phyloP scores from a whole-genome alignment of 75 land plant genomes.

The Pinus albicaulis region DNA sequence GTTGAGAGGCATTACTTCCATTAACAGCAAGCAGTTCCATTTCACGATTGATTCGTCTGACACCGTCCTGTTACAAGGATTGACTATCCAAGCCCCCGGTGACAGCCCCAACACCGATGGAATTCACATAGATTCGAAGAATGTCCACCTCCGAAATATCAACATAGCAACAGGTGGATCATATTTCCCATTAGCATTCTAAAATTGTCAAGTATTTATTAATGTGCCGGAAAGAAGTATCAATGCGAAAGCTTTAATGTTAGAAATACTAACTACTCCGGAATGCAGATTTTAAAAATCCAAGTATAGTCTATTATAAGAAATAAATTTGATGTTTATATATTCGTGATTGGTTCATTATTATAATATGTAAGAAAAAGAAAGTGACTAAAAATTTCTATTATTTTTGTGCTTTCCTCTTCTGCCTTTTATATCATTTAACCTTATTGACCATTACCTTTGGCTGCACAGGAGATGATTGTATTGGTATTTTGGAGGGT shows the following conservation, averaged over 20 bases:
- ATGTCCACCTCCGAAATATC: slow-evolving; percentile 35
- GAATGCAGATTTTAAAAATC: no score
- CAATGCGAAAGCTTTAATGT: no score
- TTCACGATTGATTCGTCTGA: slow-evolving; percentile 36
- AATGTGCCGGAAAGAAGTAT: no score
- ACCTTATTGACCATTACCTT: background rate
- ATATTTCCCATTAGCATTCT: background rate
- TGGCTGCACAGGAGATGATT: slow-evolving; percentile 42
- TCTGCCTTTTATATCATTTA: no score
- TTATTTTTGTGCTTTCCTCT: no score
- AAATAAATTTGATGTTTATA: no score
- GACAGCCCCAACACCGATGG: slow-evolving; percentile 91
- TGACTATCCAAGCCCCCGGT: slow-evolving; percentile 47
- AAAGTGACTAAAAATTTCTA: no score
- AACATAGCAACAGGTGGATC: slow-evolving; percentile 22
- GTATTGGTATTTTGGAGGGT: slow-evolving; percentile 55
- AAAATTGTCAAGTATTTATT: no score
- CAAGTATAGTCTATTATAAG: no score
- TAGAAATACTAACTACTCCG: no score
- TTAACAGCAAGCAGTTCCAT: slow-evolving; percentile 65
- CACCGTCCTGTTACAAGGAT: slow-evolving; percentile 26
- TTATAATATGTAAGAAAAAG: no score
- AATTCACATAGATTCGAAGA: slow-evolving; percentile 53
- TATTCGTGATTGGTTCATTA: no score
- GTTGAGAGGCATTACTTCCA: slow-evolving; percentile 42